A percentile compares a stretch with the other conserved stretches of the same genome.
Evolutionary conservation across 1,284 basidiomycete species (phyloP).

Genomic region (Lentinula novae-zelandiae): DNA sequence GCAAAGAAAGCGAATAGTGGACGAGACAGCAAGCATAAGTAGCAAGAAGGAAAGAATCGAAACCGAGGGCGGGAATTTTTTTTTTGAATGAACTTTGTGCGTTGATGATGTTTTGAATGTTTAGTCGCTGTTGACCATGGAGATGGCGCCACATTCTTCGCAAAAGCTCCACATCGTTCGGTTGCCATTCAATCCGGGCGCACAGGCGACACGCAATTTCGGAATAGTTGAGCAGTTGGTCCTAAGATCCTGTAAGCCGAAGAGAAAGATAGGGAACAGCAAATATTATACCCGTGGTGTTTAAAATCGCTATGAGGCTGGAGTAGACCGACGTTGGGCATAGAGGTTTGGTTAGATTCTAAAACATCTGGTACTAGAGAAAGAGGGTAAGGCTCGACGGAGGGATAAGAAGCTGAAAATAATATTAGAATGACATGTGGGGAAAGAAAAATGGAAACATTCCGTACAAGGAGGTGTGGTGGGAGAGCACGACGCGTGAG

Average conservation of each 20-base stretch:
- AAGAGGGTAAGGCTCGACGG: conserved; percentile 60
- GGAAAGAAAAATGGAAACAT: background rate
- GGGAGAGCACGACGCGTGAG: conserved; percentile 39
- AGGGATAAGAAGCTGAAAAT: conserved; percentile 52
- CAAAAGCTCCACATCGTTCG: conserved; percentile 84
- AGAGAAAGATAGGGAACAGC: conserved; percentile 11
- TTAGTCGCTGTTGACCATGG: conserved; percentile 76
- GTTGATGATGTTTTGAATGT: background rate
- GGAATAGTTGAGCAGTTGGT: conserved; percentile 74
- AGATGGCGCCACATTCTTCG: conserved; percentile 82
- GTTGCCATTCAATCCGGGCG: conserved; percentile 53
- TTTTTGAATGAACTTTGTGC: background rate
- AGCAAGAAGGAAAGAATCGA: conserved; percentile 12
- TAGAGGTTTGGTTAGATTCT: conserved; percentile 21
- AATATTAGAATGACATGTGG: background rate
- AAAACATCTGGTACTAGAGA: conserved; percentile 35
- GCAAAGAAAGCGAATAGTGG: background rate
- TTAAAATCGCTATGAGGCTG: conserved; percentile 61
- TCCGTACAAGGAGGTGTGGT: conserved; percentile 40
- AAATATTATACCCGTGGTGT: conserved; percentile 66
- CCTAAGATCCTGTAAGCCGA: conserved; percentile 30
- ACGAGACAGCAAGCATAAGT: conserved; percentile 4
- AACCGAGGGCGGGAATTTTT: background rate
- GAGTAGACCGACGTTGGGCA: conserved; percentile 54
- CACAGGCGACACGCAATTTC: conserved; percentile 66